These are phyloP conservation scores for Plasmopara viticola DNA, from an alignment of 352 stramenopile species.

Conservation along the genomic window DNA sequence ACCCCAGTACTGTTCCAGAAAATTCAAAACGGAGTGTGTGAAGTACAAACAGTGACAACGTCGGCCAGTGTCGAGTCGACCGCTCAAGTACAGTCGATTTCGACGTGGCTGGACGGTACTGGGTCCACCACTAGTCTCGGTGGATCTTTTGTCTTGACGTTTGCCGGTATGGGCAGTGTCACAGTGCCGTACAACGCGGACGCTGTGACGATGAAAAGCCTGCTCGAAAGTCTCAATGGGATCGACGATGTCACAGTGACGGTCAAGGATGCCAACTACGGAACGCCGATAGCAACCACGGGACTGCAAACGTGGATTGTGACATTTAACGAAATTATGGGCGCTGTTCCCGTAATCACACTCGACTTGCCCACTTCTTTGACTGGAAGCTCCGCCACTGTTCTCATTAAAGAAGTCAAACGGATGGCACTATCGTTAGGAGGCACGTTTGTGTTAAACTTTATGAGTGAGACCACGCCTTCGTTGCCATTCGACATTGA, in stretches of 20 bases:
- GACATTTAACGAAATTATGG: constrained; percentile 91
- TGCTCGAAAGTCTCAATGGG: constrained; percentile 66
- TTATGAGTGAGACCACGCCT: constrained; percentile 85
- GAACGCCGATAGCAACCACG: constrained; percentile 9
- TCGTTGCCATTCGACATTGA: constrained; percentile 90
- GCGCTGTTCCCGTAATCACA: constrained; percentile 78
- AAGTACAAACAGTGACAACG: constrained; percentile 92
- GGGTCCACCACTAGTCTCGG: constrained; percentile 26
- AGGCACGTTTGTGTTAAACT: constrained; percentile 92
- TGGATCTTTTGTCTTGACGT: constrained; percentile 63
- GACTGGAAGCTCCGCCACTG: constrained; percentile 45
- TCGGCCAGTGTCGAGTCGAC: constrained; percentile 87
- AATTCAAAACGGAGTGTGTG: constrained; percentile 83
- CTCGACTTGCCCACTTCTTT: constrained; percentile 51
- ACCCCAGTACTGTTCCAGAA: constrained; percentile 44
- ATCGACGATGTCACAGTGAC: constrained; percentile 75
- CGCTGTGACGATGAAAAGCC: constrained; percentile 36
- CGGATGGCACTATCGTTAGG: constrained; percentile 75
- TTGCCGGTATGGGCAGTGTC: constrained; percentile 43
- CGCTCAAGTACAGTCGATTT: constrained; percentile 86
- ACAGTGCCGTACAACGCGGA: constrained; percentile 35
- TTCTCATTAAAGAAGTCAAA: constrained; percentile 62
- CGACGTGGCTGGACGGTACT: constrained; percentile 57
- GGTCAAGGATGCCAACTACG: constrained; percentile 44
- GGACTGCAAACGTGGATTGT: constrained; percentile 74